Evolutionary conservation across 768 basidiomycete species (phyloP), one percentile per base, ranked within the genome.

Genomic region (Mycena rebaudengoi): DNA sequence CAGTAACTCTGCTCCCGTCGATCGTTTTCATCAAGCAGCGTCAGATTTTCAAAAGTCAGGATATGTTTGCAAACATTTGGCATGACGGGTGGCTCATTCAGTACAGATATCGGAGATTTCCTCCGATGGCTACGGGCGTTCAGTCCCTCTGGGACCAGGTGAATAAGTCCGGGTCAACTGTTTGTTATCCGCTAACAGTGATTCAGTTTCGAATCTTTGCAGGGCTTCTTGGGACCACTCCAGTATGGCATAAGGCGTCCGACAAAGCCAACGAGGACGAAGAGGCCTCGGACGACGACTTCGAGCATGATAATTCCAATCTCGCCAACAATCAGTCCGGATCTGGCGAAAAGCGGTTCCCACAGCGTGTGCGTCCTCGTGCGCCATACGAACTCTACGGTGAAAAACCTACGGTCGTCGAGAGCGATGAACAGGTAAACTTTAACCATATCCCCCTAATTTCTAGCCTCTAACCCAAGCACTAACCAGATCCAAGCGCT

Each of bases 131-230:
- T 30, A 77, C 76, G 13, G 79, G 80, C n/a, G 76, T 82, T 11
- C 70, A 72, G 41, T 74, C 77, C 39, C 76, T 89, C 16, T 94
- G 90, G 88, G 88, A 92, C 65, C 85, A 88, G 74, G 91, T 91
- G 70, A 16, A 75, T 69, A 18, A 13, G 23, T 44, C 50, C n/a
- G 8, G 14, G 5, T 43, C 23, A 20, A 11, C 35, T 26, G 20
- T 45, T 43, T n/a, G n/a, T 64, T 54, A 50, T 20, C 18, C 16
- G 52, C 46, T 28, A 3, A 59, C 25, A 45, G 13, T 21, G 20
- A 64, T 18, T 32, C 68, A 92, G 91, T 88, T 89, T 69, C 84
- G 87, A 18, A 68, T 88, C 35, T 92, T 83, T 69, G 71, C 82
- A 16, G 91, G 91, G 23, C 77, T 92, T 12, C 79, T 87, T 7